Conservation (phyloP, 2,329 filamentous ascomycete genomes). For the Colletotrichum zoysiae region DNA sequence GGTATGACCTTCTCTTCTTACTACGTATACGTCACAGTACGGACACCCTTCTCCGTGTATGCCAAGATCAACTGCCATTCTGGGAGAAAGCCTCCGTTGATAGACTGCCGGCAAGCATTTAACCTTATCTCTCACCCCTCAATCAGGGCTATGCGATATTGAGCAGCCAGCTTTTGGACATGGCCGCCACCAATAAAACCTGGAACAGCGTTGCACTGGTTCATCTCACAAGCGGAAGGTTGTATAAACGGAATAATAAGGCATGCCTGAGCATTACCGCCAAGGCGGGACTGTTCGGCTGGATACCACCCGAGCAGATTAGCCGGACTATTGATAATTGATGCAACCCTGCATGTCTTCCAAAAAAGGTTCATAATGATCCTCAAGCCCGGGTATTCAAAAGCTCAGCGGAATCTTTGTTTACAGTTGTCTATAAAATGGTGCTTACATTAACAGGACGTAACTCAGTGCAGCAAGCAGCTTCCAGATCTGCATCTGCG, state of each 20-base stretch:
- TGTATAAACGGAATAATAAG: neutral
- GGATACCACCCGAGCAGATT: neutral
- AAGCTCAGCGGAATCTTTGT: too few species aligned
- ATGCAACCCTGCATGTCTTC: too few species aligned
- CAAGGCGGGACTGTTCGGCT: neutral
- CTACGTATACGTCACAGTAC: neutral
- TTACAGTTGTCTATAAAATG: too few species aligned
- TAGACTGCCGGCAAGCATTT: neutral
- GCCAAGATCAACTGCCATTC: slow-evolving; percentile 15
- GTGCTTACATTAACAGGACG: too few species aligned
- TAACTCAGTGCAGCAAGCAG: too few species aligned
- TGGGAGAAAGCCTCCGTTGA: neutral
- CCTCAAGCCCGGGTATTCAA: neutral
- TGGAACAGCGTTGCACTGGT: neutral
- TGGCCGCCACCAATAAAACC: neutral
- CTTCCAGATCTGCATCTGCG: too few species aligned
- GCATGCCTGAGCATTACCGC: neutral
- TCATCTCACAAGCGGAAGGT: neutral
- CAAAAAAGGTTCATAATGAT: neutral
- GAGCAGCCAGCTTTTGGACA: neutral
- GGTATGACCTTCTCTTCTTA: neutral
- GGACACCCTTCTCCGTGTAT: neutral
- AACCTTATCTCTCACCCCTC: slow-evolving; percentile 7
- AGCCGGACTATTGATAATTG: neutral
- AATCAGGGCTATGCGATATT: neutral